A percentile compares a stretch with the other conserved stretches of the same genome.
Evolutionary conservation across 306 rosid species (phyloP).

Genomic region (Mimosa bimucronata): DNA sequence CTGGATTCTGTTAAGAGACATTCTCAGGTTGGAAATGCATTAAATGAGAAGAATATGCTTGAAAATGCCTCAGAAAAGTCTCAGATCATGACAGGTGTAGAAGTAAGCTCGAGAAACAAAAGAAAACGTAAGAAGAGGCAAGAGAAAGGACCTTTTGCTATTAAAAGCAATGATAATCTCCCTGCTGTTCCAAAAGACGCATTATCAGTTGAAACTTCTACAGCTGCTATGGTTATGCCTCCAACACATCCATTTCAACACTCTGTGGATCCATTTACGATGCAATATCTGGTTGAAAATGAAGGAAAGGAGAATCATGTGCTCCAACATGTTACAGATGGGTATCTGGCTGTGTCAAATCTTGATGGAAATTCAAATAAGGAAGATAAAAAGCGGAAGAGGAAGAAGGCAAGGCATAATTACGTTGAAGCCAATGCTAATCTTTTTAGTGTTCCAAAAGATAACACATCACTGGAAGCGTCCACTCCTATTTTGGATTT

Average conservation of each 20-base stretch:
- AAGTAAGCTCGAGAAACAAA: neutral
- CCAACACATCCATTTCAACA: neutral
- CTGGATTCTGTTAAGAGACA: neutral
- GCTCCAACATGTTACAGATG: neutral
- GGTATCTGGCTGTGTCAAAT: slow-evolving; percentile 26
- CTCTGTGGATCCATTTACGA: neutral
- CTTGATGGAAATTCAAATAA: slow-evolving; percentile 20
- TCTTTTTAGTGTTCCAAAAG: slow-evolving; percentile 28
- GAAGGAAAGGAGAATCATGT: neutral
- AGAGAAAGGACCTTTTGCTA: neutral
- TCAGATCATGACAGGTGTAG: neutral
- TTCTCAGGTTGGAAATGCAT: neutral
- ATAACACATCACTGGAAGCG: slow-evolving; percentile 32
- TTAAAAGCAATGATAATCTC: neutral
- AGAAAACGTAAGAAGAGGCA: neutral
- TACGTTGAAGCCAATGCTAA: slow-evolving; percentile 32
- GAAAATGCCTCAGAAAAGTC: neutral
- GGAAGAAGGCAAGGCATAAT: slow-evolving; percentile 24
- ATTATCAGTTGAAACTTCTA: slow-evolving; percentile 21
- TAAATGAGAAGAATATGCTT: neutral
- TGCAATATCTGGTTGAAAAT: neutral
- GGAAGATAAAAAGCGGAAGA: slow-evolving; percentile 32
- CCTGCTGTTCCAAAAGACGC: slow-evolving; percentile 20
- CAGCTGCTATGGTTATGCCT: neutral
- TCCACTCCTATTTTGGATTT: slow-evolving; percentile 27